Conservation (phyloP, 192 early-diverging fungal genomes). For the Fimicolochytrium jonesii region DNA sequence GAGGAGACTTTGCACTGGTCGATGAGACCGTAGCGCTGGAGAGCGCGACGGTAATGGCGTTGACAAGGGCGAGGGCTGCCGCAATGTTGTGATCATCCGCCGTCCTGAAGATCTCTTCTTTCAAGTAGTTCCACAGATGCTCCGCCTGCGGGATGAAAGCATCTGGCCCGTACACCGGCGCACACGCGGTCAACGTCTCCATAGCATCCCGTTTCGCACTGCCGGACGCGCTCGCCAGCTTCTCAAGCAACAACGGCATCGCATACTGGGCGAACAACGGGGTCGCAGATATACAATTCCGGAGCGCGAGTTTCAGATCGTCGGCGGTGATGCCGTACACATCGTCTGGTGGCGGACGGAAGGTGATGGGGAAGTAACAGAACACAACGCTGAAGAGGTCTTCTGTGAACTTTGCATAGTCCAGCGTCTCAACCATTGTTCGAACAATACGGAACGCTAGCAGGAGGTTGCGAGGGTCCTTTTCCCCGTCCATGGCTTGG, state of each 20-base stretch:
- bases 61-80: conserved; percentile 61
- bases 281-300: conserved; percentile 71
- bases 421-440: conserved; percentile 66
- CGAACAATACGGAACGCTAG: conserved; percentile 76
- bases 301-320: conserved; percentile 77
- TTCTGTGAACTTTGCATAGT: conserved; percentile 76
- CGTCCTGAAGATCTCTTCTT: conserved; percentile 75
- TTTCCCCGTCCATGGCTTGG: conserved; percentile 91
- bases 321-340: conserved; percentile 91
- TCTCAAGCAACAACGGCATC: conserved; percentile 85
- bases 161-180: conserved; percentile 68
- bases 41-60: conserved; percentile 60
- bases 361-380: conserved; percentile 99
- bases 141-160: conserved; percentile 65
- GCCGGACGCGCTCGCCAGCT: conserved; percentile 76
- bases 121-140: conserved; percentile 68
- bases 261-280: conserved; percentile 55
- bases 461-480: conserved; percentile 95
- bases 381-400: conserved; percentile 96
- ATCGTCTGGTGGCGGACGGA: conserved; percentile 93
- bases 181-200: conserved; percentile 78
- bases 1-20: conserved; percentile 6
- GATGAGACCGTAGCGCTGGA: conserved; percentile 28
- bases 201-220: conserved; percentile 93
- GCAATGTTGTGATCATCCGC: conserved; percentile 64